A percentile compares a stretch with the other conserved stretches of the same genome.
These are phyloP conservation scores for Thelonectria blattea DNA, from an alignment of 2,329 filamentous ascomycete genomes.

Conservation along the genomic window DNA sequence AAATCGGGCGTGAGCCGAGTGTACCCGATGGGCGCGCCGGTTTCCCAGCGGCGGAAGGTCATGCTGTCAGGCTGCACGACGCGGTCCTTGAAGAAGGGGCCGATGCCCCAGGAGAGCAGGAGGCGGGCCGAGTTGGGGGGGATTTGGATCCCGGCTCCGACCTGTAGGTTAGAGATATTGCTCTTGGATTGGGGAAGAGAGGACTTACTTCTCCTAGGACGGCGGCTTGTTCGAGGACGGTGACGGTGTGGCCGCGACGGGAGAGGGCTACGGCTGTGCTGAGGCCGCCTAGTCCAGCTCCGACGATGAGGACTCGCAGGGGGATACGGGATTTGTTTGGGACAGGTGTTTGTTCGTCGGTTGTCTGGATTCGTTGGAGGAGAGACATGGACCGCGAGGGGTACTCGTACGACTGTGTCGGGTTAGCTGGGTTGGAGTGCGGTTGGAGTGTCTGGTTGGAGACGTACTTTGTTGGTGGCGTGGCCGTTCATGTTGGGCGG, in stretches of 20 bases:
- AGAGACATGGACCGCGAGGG: conserved; percentile 10
- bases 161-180: conserved; percentile 13
- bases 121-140: conserved; percentile 42
- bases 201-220: conserved; percentile 46
- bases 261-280: conserved; percentile 47
- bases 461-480: not conserved
- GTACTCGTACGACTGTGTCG: conserved; percentile 4
- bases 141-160: conserved; percentile 42
- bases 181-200: not conserved
- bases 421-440: not conserved
- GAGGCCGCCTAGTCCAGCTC: conserved; percentile 50
- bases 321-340: not conserved
- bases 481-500: not conserved
- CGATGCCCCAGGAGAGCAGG: conserved; percentile 42
- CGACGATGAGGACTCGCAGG: conserved; percentile 38
- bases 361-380: not conserved
- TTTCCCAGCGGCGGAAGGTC: conserved; percentile 40
- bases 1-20: conserved; percentile 40
- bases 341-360: not conserved
- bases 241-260: conserved; percentile 45
- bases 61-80: conserved; percentile 35
- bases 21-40: conserved; percentile 37
- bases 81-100: conserved; percentile 18
- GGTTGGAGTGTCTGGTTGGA: not conserved
- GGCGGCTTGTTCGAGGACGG: conserved; percentile 47